Evolutionary conservation across 345 rosid genomes (phyloP), one percentile per base, ranked within the genome.

Genomic region (Eucalyptus polybractea): DNA sequence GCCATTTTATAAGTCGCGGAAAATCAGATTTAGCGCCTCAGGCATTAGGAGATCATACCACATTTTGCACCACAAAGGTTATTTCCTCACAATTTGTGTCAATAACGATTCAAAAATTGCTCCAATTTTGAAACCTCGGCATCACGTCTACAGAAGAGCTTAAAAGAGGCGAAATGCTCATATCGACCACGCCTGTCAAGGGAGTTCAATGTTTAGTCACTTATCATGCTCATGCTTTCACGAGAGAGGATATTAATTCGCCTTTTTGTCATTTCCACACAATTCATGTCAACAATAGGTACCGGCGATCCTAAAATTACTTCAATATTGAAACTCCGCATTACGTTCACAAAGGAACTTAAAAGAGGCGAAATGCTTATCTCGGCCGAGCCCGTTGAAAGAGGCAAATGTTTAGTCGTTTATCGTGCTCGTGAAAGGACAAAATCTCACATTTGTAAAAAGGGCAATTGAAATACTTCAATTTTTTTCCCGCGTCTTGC

Each of bases 91-190:
- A 40, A 37, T 40, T 10, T 1, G 3, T 11, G 8, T 76, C 5
- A 0, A 37, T 6, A 3, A 6, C 1, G 0, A 37, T 76, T 12
- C 25, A 19, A 10, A 72, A 72, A 2, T 6, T 21, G 0, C 27
- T 19, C 0, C 2, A 1, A 0, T 37, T 9, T 8, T 0, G 8
- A 37, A 6, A 37, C 22, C 27, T 37, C 2, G 0, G 1, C 5
- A 37, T 19, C 17, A 7, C 1, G 0, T 33, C 12, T 8, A 65
- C 0, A 15, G 0, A 31, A n/a, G 21, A n/a, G 5, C 40, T 31
- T n/a, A 17, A 31, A 33, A 33, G 42, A 37, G 13, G 25, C 4
- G 2, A 31, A 40, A 72, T 10, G 25, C 27, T 72, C 13, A 37
- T 72, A 42, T 37, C 1, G 0, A 19, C 13, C 24, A 2, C 1